Conservation (phyloP, 495 filamentous ascomycete genomes). For the Astrocystis sublimbata region DNA sequence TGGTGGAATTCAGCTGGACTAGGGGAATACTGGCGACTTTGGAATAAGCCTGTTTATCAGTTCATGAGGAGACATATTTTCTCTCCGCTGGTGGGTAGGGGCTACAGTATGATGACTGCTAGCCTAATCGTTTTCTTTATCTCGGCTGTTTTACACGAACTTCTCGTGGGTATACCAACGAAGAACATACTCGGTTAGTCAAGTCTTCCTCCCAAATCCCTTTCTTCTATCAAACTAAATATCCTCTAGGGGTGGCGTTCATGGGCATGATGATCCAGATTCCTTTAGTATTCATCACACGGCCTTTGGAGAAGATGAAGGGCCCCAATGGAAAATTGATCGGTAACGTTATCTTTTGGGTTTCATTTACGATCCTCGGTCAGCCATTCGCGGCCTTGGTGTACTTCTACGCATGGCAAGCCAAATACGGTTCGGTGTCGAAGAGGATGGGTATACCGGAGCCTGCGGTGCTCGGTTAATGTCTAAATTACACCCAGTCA, state of each 20-base stretch:
- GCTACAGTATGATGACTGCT: constrained; percentile 66
- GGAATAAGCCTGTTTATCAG: constrained; percentile 95
- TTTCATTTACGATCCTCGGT: constrained; percentile 88
- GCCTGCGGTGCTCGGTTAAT: constrained; percentile 9
- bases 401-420: constrained; percentile 99
- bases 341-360: constrained; percentile 94
- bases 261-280: constrained; percentile 91
- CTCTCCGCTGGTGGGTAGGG: constrained; percentile 78
- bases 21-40: constrained; percentile 88
- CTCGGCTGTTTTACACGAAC: constrained; percentile 84
- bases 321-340: constrained; percentile 70
- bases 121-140: constrained; percentile 80
- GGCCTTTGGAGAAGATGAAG: constrained; percentile 74
- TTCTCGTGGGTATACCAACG: constrained; percentile 91
- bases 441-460: constrained; percentile 31
- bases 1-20: constrained; percentile 96
- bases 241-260: constrained; percentile 74
- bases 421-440: constrained; percentile 81
- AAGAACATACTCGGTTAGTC: constrained; percentile 85
- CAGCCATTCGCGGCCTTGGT: constrained; percentile 87
- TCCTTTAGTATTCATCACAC: constrained; percentile 79
- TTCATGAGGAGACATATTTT: constrained; percentile 96
- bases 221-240: background rate
- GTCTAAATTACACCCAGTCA: too few species aligned
- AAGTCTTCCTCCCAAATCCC: background rate